Percentiles rank a stretch among this genome's conserved stretches.
phyloP scores from a whole-genome alignment of 371 early-diverging fungal species.

The Coemansia sp. region DNA sequence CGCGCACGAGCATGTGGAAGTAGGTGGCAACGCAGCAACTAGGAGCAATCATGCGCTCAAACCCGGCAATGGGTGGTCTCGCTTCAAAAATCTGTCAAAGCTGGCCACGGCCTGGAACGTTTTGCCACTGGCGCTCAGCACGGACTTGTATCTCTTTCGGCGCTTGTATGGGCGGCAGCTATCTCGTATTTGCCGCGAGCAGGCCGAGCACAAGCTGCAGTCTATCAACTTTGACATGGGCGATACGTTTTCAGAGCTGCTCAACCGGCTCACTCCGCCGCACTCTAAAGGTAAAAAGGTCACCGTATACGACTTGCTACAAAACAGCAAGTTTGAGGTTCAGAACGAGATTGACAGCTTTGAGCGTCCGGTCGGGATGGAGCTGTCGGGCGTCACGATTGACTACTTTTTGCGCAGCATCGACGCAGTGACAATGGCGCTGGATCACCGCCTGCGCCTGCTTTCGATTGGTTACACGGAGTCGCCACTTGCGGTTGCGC shows the following conservation, averaged over 20 bases:
- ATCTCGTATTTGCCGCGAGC: conserved; percentile 43
- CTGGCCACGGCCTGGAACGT: conserved; percentile 45
- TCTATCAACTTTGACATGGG: conserved; percentile 45
- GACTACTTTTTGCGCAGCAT: conserved; percentile 42
- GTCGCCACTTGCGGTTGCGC: conserved; percentile 25
- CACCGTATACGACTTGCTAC: conserved; percentile 35
- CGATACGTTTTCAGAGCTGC: conserved; percentile 40
- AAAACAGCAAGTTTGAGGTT: conserved; percentile 43
- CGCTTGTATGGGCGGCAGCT: conserved; percentile 39
- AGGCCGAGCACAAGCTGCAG: conserved; percentile 46
- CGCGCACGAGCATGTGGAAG: neutral
- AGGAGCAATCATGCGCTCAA: neutral
- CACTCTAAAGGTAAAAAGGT: conserved; percentile 27
- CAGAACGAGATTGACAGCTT: conserved; percentile 10
- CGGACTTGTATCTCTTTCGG: conserved; percentile 32
- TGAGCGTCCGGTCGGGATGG: conserved; percentile 26
- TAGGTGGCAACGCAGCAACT: neutral
- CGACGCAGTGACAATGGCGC: conserved; percentile 44
- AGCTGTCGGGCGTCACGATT: conserved; percentile 27
- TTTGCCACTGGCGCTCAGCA: conserved; percentile 35
- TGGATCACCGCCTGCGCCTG: conserved; percentile 39
- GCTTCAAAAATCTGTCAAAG: conserved; percentile 20
- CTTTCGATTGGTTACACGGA: conserved; percentile 24
- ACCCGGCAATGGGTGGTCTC: neutral
- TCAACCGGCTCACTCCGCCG: conserved; percentile 19